Evolutionary conservation across 2,329 filamentous ascomycete species (phyloP), one percentile per base, ranked within the genome.

Genomic region (Cladosporium cucumerinum): DNA sequence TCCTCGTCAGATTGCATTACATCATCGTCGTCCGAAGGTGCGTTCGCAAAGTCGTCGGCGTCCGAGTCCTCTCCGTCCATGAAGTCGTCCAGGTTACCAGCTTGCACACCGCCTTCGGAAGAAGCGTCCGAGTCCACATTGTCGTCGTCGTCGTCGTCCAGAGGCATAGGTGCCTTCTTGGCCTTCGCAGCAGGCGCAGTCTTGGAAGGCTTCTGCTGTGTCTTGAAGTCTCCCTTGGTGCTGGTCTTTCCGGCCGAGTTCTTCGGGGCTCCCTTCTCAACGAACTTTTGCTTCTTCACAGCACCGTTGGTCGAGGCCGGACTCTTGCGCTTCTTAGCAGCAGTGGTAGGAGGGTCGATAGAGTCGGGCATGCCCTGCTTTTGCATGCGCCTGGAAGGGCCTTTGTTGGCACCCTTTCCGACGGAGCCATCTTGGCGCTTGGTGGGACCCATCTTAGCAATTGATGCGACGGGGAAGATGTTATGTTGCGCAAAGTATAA

Each of bases 311-410:
- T 77, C 64, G 84, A 69, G 26, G 73, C 81, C 61, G 87, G 88
- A 66, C 87, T 87, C 83, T 98, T 98, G 77, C 93, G 87, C 86
- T 98, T 97, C 75, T 89, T 92, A 59, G 88, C 88, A 11, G 36
- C 55, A 72, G 89, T 88, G 74, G 90, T 74, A 70, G 77, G 81
- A 71, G 97, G 92, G 69, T 95, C 92, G 70, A 97, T 85, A 69
- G 90, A 85, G 74, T 90, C 86, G 62, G 95, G 95, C 69, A 89
- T 84, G 64, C 93, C 94, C 85, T 98, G 95, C 81, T 97, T 97
- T 79, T 93, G 91, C 89, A 97, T 96, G 73, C 93, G 92, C 77
- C 93, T 90, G 16, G 62, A 64, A 28, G 46, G 62, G 48, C 60
- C 60, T 23, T 61, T 61, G 30, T 54, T 54, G 26, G 51, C 51